Conservation (phyloP, 2,329 filamentous ascomycete species). For the Alternaria gaisen region DNA sequence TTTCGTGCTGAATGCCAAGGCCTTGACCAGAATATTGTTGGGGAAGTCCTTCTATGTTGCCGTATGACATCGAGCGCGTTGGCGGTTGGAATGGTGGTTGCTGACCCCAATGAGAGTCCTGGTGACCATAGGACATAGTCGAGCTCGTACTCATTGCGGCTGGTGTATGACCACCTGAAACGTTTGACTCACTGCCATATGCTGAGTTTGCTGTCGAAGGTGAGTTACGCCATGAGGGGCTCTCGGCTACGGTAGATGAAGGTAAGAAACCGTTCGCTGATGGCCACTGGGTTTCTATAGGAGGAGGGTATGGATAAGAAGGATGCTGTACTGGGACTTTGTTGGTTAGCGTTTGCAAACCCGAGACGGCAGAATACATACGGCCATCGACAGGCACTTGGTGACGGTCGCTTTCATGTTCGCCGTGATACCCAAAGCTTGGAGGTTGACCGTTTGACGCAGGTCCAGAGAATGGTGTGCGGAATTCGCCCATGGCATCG, state of each 20-base stretch:
- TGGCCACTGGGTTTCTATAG: constrained; percentile 50
- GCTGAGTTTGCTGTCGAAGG: constrained; percentile 46
- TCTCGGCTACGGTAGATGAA: constrained; percentile 48
- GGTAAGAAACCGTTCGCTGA: constrained; percentile 43
- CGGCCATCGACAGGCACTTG: constrained; percentile 36
- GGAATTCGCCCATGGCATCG: constrained; percentile 46
- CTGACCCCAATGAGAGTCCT: constrained; percentile 43
- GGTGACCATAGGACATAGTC: constrained; percentile 47
- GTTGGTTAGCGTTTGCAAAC: constrained; percentile 23
- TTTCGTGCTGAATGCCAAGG: constrained; percentile 46
- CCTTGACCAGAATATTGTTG: constrained; percentile 44
- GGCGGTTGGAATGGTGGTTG: constrained; percentile 43
- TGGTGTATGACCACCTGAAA: constrained; percentile 46
- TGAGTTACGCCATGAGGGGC: constrained; percentile 49
- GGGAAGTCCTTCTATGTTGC: constrained; percentile 49
- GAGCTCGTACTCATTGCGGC: constrained; percentile 48
- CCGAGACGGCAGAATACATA: constrained; percentile 24
- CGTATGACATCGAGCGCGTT: constrained; percentile 52
- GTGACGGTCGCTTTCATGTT: constrained; percentile 39
- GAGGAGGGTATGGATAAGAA: constrained; percentile 45
- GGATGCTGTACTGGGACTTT: constrained; percentile 45
- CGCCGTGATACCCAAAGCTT: constrained; percentile 37
- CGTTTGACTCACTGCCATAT: constrained; percentile 49
- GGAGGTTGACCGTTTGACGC: constrained; percentile 24
- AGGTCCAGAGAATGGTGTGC: constrained; percentile 33